Evolutionary conservation across 164 flowering plant species (phyloP), one percentile per base, ranked within the genome.

Genomic region (Euptelea pleiosperma): DNA sequence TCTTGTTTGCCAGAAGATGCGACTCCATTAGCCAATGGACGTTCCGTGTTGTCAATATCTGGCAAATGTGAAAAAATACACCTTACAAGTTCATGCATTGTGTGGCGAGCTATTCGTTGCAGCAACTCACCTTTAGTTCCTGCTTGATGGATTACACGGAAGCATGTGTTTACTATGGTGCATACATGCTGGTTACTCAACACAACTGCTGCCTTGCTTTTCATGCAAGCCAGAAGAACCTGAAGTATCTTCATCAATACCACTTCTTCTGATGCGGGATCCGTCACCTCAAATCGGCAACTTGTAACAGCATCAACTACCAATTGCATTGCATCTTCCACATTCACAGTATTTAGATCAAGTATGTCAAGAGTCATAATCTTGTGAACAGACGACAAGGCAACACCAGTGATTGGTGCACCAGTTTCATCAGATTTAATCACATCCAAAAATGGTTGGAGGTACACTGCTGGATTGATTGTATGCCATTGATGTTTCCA

Each of bases 271-370:
- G 82, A 75, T 18, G 76, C 75, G 30, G 79, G 82, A 58, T 78
- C 82, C n/a, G 79, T 75, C 63, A 75, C 77, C 71, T 78, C 82
- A 58, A 78, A 78, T 25, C 79, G 59, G 62, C 82, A 78, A 68
- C 77, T 78, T 29, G 82, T 78, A 64, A 78, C 82, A 6, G 79
- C 77, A 45, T 78, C 77, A 51, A 78, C 77, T 33, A 75, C 69
- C 41, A 59, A 55, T 53, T 73, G 76, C 77, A 78, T 68, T 29
- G 77, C 73, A 49, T 68, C 74, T 50, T 67, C 74, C 12, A 70
- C 71, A 58, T 73, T 70, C 37, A 61, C 71, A 14, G 82, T 73
- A 35, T 54, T 63, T 16, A 71, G 68, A 66, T 78, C 77, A 50
- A 78, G 71, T 11, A 73, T 60, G 40, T 71, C 77, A 30, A 78